Conservation (phyloP, 257 asterid species). For the Forsythia suspensa region DNA sequence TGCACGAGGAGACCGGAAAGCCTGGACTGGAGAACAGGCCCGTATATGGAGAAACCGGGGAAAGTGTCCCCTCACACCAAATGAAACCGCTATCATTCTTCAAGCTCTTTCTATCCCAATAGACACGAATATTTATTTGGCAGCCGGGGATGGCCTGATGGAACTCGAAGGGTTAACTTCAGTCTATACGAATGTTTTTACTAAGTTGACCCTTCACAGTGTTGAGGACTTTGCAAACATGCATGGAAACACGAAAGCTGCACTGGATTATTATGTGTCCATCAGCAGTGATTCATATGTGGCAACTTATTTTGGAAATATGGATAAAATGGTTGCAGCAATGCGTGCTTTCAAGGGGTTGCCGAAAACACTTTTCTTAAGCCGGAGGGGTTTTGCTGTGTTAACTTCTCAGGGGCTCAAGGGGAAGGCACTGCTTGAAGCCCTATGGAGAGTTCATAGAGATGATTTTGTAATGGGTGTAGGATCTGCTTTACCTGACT, state of each 20-base stretch:
- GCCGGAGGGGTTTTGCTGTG: constrained; percentile 64
- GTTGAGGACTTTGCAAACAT: constrained; percentile 65
- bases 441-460: constrained; percentile 76
- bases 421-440: constrained; percentile 59
- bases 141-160: constrained; percentile 97
- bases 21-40: constrained; percentile 93
- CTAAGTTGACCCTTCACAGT: constrained; percentile 64
- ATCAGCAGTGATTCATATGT: constrained; percentile 71
- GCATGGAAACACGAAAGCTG: constrained; percentile 99
- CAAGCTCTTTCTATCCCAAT: constrained; percentile 79
- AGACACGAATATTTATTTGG: constrained; percentile 75
- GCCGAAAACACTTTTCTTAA: constrained; percentile 68
- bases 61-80: constrained; percentile 93
- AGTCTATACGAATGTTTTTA: constrained; percentile 61
- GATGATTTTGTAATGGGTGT: constrained; percentile 86
- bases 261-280: constrained; percentile 78
- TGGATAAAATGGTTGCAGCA: constrained; percentile 99
- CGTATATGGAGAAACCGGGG: constrained; percentile 89
- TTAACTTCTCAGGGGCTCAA: constrained; percentile 56
- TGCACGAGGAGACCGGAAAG: constrained; percentile 78
- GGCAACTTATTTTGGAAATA: constrained; percentile 91
- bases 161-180: constrained; percentile 80
- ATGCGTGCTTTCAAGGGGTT: constrained; percentile 80
- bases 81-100: constrained; percentile 77
- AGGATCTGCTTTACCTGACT: constrained; percentile 90